Evolutionary conservation across 129 eudicot genomes (phyloP).

Genomic region (Artemisia tridentata): DNA sequence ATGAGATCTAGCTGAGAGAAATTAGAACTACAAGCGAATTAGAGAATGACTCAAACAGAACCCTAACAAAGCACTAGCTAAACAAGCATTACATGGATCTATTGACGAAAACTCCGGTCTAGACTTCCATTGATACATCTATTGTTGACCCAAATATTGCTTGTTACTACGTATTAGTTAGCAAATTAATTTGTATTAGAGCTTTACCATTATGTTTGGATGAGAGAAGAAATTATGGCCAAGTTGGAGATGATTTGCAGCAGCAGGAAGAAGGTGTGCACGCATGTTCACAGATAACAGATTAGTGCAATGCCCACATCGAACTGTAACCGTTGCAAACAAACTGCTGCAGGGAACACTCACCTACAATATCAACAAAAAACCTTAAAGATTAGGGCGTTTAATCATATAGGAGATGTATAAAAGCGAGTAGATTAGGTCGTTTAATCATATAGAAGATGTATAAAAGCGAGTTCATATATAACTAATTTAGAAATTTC

Average conservation of each 20-base stretch:
- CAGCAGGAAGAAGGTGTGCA: slow-evolving; percentile 49
- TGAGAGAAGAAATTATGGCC: slow-evolving; percentile 69
- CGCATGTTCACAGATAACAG: slow-evolving; percentile 87
- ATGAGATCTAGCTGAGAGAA: too few relatives aligned
- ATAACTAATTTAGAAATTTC: background rate
- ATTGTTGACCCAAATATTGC: too few relatives aligned
- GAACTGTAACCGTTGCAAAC: slow-evolving; percentile 82
- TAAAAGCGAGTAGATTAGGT: background rate
- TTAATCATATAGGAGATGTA: background rate
- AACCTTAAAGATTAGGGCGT: background rate
- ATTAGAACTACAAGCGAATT: too few relatives aligned
- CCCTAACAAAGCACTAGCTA: background rate
- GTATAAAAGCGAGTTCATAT: background rate
- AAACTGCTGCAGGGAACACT: slow-evolving; percentile 90
- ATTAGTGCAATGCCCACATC: slow-evolving; percentile 95
- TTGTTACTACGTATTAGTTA: background rate
- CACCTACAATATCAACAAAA: slow-evolving; percentile 51
- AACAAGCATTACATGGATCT: too few relatives aligned
- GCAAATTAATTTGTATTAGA: background rate
- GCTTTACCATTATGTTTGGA: slow-evolving; percentile 73
- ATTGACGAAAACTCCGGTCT: too few relatives aligned
- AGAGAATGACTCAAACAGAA: background rate
- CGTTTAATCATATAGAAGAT: background rate
- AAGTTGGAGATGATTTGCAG: slow-evolving; percentile 63
- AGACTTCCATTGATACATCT: too few relatives aligned